Base-by-base conservation (phyloP, 2,329 filamentous ascomycete species). In the Aspergillus japonicus region DNA sequence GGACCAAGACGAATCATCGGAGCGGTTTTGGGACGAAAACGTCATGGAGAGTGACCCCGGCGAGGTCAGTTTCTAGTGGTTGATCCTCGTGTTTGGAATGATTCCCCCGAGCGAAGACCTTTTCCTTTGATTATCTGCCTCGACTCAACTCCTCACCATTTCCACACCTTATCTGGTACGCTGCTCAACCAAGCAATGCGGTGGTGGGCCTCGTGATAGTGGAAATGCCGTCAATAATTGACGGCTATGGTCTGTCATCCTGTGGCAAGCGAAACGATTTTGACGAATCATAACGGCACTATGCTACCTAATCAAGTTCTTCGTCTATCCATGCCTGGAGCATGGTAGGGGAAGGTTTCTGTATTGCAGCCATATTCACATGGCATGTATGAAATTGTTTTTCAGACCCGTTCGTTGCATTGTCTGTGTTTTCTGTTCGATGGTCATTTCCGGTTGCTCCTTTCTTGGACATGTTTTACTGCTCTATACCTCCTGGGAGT, bases 41-140 rank as follows among this genome's bases (percentile, higher is more conserved):
- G 72, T 78, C 31, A 70, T 78, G 61, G 77, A 80, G 50, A 74
- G 70, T 59, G 78, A 80, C 55, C 69, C 72, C 10, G 78, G 78
- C 11, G 75, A 79, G 66, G 76, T 79, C 61, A 80, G 78, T 66
- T 73, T 76, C 64, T 78, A 66, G 68, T 23, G 10, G 39, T n/a
- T 10, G 42, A 19, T 12, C 11, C 14, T 12, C 19, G 33, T 2
- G 31, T 24, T 19, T 23, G 14, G 19, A 5, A 26, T n/a, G 35
- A 16, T 19, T 12, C 12, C 39, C 31, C 5, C 24, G 50, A 24
- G 11, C 14, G 23, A 8, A 8, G 10, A 29, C 33, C 7, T 11
- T 59, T 52, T 52, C 16, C 39, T 44, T 19, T 16, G 7, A 44
- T 44, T 8, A 19, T n/a, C 14, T 44, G 39, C 39, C 39, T 19